Evolutionary conservation across 2,329 filamentous ascomycete genomes (phyloP).

Genomic region (Periglandula ipomoeae): DNA sequence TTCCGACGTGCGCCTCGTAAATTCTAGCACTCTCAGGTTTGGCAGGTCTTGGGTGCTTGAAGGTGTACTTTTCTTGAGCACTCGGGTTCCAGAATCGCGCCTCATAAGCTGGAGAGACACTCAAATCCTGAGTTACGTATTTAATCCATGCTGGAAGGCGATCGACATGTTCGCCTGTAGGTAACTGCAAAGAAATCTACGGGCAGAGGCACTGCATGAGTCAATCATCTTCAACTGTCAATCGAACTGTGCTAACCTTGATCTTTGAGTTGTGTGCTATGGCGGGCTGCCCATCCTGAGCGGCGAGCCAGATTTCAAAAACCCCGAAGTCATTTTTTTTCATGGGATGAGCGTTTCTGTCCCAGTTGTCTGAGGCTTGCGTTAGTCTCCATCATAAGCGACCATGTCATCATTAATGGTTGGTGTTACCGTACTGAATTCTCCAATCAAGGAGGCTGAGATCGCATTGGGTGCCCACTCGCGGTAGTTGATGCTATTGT

Average conservation of each 20-base stretch:
- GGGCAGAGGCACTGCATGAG: background rate
- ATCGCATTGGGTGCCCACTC: slow-evolving; percentile 94
- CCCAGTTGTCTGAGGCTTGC: slow-evolving; percentile 63
- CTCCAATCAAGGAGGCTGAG: slow-evolving; percentile 78
- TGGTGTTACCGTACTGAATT: slow-evolving; percentile 70
- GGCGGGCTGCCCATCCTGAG: slow-evolving; percentile 61
- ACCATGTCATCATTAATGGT: no score
- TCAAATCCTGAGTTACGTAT: slow-evolving; percentile 88
- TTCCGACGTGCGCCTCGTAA: slow-evolving; percentile 98
- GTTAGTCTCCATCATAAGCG: no score
- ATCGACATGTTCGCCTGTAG: slow-evolving; percentile 72
- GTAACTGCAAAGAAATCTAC: slow-evolving; percentile 75
- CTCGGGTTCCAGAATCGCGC: slow-evolving; percentile 97
- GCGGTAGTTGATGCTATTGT: slow-evolving; percentile 81
- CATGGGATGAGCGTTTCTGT: slow-evolving; percentile 77
- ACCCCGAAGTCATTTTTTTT: slow-evolving; percentile 76
- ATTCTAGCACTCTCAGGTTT: slow-evolving; percentile 83
- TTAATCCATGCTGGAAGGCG: slow-evolving; percentile 94
- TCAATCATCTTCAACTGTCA: background rate
- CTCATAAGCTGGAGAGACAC: slow-evolving; percentile 85
- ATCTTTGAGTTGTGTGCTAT: slow-evolving; percentile 93
- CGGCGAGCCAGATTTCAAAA: slow-evolving; percentile 72
- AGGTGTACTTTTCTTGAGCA: slow-evolving; percentile 62
- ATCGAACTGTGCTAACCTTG: slow-evolving; percentile 61
- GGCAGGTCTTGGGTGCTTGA: slow-evolving; percentile 73